Evolutionary conservation across 768 basidiomycete genomes (phyloP).

Genomic region (Lactarius hatsudake): DNA sequence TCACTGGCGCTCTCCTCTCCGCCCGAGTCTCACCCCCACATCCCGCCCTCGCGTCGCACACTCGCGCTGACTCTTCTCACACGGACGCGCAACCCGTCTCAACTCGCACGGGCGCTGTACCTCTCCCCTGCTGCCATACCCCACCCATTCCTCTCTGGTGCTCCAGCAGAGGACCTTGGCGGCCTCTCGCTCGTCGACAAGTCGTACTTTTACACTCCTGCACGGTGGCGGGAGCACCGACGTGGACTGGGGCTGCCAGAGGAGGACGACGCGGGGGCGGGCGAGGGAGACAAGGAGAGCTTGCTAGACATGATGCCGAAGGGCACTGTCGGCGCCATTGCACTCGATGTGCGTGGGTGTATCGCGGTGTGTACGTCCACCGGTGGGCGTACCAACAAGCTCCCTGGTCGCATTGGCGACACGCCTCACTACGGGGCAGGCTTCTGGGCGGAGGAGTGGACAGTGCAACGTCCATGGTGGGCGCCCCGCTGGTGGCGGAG

Average conservation of each 20-base stretch:
- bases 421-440: conserved; percentile 77
- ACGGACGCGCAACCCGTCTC: conserved; percentile 67
- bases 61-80: conserved; percentile 64
- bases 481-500: conserved; percentile 41
- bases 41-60: conserved; percentile 60
- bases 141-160: conserved; percentile 70
- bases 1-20: conserved; percentile 81
- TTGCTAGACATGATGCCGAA: conserved; percentile 60
- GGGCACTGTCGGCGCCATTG: conserved; percentile 85
- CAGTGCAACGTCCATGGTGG: conserved; percentile 34
- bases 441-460: conserved; percentile 86
- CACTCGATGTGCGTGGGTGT: conserved; percentile 70
- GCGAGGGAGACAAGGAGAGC: conserved; percentile 29
- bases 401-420: conserved; percentile 80
- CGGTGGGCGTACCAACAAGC: conserved; percentile 80
- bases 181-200: conserved; percentile 59
- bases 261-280: conserved; percentile 46
- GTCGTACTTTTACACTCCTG: conserved; percentile 75
- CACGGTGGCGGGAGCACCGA: conserved; percentile 75
- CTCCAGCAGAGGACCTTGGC: conserved; percentile 60
- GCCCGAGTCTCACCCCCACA: conserved; percentile 58
- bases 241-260: conserved; percentile 72
- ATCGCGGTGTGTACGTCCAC: conserved; percentile 75
- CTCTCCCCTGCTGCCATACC: conserved; percentile 59
- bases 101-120: conserved; percentile 67